phyloP scores from a whole-genome alignment of 1,284 basidiomycete genomes.

The Leccinum fallax region DNA sequence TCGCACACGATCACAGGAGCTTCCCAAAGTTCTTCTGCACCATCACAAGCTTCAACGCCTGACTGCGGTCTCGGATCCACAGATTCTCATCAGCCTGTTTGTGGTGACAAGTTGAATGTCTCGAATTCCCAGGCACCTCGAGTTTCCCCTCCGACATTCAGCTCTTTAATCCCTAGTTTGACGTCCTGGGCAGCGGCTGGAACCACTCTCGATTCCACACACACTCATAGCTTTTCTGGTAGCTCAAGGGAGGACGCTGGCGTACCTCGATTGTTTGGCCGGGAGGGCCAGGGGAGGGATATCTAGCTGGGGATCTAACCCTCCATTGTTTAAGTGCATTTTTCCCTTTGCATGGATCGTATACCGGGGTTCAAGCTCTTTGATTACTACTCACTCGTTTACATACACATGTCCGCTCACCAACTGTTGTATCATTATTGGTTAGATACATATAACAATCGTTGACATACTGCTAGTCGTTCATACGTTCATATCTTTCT shows the following conservation, averaged over 20 bases:
- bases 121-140: conserved; percentile 13
- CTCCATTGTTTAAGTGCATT: not conserved
- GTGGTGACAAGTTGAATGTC: conserved; percentile 3
- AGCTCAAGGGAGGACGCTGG: conserved; percentile 22
- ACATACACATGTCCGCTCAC: conserved; percentile 1
- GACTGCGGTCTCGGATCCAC: not conserved
- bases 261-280: conserved; percentile 28
- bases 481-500: no score
- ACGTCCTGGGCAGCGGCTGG: conserved; percentile 41
- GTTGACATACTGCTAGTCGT: not conserved
- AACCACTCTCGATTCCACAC: conserved; percentile 16
- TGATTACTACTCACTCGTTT: conserved; percentile 4
- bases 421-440: conserved; percentile 20
- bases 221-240: conserved; percentile 4
- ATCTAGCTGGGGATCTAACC: conserved; percentile 23
- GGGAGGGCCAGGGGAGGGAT: conserved; percentile 37
- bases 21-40: not conserved
- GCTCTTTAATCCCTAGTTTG: conserved; percentile 33
- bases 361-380: conserved; percentile 1
- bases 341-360: conserved; percentile 1
- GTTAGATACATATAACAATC: not conserved
- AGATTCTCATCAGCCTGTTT: not conserved
- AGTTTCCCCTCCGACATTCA: conserved; percentile 34
- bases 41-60: conserved; percentile 6
- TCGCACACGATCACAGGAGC: conserved; percentile 37